phyloP scores from a whole-genome alignment of 2,329 filamentous ascomycete genomes.

The Phyllachora maydis region DNA sequence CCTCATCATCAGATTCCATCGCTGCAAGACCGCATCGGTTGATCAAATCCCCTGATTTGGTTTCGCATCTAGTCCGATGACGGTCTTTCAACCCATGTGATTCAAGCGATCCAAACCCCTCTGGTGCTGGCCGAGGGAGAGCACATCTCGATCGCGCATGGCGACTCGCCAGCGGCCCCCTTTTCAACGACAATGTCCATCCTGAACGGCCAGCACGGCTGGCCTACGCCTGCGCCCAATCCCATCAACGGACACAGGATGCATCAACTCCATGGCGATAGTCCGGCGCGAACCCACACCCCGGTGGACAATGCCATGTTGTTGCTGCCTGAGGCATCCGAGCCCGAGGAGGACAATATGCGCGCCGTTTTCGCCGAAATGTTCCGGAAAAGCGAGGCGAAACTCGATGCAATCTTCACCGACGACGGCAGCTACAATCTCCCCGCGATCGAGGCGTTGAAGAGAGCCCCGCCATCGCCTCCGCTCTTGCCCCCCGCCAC shows the following conservation, averaged over 20 bases:
- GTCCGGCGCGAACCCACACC: conserved; percentile 25
- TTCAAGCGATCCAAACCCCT: conserved; percentile 23
- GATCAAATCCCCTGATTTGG: conserved; percentile 15
- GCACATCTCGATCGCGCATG: conserved; percentile 30
- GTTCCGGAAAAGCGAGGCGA: conserved; percentile 57
- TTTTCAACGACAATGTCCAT: conserved; percentile 40
- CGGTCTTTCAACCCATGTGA: conserved; percentile 26
- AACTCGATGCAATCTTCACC: conserved; percentile 55
- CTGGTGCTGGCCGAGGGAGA: conserved; percentile 27
- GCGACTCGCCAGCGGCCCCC: conserved; percentile 26
- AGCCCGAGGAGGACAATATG: conserved; percentile 48
- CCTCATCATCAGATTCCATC: conserved; percentile 27
- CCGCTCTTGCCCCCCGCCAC: conserved; percentile 26
- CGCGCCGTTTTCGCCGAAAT: conserved; percentile 58
- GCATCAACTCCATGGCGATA: conserved; percentile 41
- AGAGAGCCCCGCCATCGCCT: conserved; percentile 14
- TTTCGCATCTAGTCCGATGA: conserved; percentile 29
- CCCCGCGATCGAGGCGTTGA: conserved; percentile 30
- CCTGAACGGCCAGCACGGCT: conserved; percentile 43
- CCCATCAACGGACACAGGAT: conserved; percentile 24
- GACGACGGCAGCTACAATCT: conserved; percentile 31
- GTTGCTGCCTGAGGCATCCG: conserved; percentile 41
- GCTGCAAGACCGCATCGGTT: conserved; percentile 21
- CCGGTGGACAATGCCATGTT: conserved; percentile 24
- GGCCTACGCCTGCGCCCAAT: conserved; percentile 36